These are phyloP conservation scores for Stephanodiscus minutulus DNA, from an alignment of 108 stramenopile genomes.

Conservation along the genomic window DNA sequence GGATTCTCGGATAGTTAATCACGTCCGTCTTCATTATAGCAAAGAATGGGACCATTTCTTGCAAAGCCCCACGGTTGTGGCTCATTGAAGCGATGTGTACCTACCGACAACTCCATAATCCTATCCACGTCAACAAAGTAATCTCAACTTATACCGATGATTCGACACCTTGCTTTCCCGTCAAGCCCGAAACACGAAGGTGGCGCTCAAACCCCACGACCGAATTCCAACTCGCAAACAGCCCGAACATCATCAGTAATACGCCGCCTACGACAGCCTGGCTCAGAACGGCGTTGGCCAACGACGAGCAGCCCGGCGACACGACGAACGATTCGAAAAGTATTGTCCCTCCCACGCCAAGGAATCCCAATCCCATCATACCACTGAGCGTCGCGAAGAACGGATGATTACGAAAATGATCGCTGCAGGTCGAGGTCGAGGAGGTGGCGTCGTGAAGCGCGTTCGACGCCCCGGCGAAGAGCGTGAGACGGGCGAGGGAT, in stretches of 20 bases:
- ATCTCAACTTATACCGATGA: neutral
- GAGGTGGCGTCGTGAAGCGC: conserved; percentile 6
- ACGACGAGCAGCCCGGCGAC: neutral
- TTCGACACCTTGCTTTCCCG: conserved; percentile 1
- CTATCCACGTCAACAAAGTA: neutral
- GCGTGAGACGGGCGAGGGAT: conserved; percentile 31
- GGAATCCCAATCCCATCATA: conserved; percentile 18
- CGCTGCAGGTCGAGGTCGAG: neutral
- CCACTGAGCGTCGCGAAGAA: conserved; percentile 36
- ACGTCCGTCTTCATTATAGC: too few relatives aligned
- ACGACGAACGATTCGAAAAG: conserved; percentile 13
- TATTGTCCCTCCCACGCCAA: conserved; percentile 28
- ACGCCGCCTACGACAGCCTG: conserved; percentile 11
- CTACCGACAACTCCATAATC: neutral
- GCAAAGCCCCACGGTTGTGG: too few relatives aligned
- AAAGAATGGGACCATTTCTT: too few relatives aligned
- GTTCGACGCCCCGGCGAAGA: conserved; percentile 30
- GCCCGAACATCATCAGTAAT: conserved; percentile 10
- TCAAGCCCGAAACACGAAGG: neutral
- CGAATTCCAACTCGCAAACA: conserved; percentile 20
- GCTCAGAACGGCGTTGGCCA: neutral
- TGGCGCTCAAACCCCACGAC: conserved; percentile 3
- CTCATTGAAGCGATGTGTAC: too few relatives aligned
- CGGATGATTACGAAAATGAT: conserved; percentile 14
- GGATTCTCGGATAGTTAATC: too few relatives aligned